A percentile compares a stretch with the other conserved stretches of the same genome.
These are phyloP conservation scores for Tetrahymena malaccensis DNA, from an alignment of 73 alveolate genomes.

Conservation along the genomic window DNA sequence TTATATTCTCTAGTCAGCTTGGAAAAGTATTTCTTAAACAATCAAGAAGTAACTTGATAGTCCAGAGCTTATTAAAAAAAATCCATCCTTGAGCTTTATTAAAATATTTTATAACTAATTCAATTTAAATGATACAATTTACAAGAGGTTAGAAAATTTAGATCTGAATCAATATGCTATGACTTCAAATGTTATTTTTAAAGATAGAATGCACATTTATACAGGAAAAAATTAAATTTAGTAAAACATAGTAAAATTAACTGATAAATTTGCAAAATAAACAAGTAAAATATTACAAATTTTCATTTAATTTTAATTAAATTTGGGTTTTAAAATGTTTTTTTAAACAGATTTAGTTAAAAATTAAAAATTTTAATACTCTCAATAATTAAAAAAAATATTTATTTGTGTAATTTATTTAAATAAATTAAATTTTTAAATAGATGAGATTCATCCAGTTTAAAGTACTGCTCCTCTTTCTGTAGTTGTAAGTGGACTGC, in stretches of 20 bases:
- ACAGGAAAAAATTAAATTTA: neutral
- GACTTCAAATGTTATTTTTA: conserved; percentile 2
- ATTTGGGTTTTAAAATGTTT: no score
- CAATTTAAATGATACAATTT: neutral
- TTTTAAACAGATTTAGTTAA: no score
- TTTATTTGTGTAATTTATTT: neutral
- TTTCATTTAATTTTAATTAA: neutral
- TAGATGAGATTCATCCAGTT: conserved; percentile 6
- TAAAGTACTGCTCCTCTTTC: conserved; percentile 11
- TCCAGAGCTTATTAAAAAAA: neutral
- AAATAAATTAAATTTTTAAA: neutral
- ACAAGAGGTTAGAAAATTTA: neutral
- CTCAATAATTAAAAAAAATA: no score
- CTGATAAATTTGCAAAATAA: neutral
- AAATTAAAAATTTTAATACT: no score
- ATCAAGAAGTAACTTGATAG: neutral
- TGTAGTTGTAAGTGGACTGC: neutral
- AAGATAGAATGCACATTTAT: conserved; percentile 5
- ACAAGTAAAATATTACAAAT: neutral
- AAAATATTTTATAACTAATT: neutral
- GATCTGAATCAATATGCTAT: conserved; percentile 7
- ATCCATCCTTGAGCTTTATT: neutral
- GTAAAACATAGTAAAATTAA: neutral
- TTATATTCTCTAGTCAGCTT: neutral
- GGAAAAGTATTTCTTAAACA: neutral